Evolutionary conservation across 441 rosid species (phyloP).

Genomic region (Bruguiera hainesii): DNA sequence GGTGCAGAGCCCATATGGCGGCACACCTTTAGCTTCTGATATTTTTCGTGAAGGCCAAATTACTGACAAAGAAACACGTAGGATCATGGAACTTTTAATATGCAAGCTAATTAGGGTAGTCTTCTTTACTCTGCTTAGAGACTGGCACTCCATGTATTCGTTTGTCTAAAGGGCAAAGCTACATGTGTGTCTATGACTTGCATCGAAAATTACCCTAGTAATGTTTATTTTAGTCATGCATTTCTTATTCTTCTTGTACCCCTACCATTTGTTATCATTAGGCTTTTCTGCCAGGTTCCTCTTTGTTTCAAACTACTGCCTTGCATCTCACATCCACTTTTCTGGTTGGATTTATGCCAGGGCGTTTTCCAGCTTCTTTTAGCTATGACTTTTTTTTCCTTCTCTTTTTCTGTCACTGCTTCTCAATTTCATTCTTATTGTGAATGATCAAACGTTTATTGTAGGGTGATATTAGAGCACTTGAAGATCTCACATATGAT

Average conservation of each 20-base stretch:
- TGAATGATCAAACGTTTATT: constrained; percentile 8
- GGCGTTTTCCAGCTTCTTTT: neutral
- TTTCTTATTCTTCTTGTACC: too few relatives aligned
- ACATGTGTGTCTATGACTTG: too few relatives aligned
- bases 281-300: neutral
- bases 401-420: neutral
- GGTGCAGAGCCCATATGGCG: constrained; percentile 70
- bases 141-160: constrained; percentile 5
- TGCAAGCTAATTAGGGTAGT: constrained; percentile 66
- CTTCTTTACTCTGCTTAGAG: constrained; percentile 12
- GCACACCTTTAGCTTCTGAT: constrained; percentile 67
- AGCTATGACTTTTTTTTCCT: neutral
- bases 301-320: neutral
- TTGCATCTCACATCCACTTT: neutral
- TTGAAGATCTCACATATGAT: constrained; percentile 67
- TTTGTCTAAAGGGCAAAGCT: neutral
- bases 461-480: constrained; percentile 63
- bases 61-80: constrained; percentile 61
- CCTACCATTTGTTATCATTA: neutral
- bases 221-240: too few relatives aligned
- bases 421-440: neutral
- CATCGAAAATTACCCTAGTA: too few relatives aligned
- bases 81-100: constrained; percentile 56
- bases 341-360: neutral
- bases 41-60: constrained; percentile 68